These are phyloP conservation scores for Simplicillium sp. DNA, from an alignment of 2,329 filamentous ascomycete genomes.

Conservation along the genomic window DNA sequence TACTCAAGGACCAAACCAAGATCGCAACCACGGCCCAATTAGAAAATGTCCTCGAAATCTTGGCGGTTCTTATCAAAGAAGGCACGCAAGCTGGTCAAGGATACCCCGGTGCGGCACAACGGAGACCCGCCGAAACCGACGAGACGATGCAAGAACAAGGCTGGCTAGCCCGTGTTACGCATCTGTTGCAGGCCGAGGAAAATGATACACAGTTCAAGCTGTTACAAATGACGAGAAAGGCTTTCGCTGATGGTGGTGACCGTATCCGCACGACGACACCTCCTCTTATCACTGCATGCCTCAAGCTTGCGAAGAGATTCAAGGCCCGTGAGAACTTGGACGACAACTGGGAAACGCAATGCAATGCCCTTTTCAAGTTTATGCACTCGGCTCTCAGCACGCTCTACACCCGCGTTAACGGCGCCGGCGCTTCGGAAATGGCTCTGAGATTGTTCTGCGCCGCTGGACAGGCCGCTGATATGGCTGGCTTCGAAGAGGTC, in stretches of 20 bases:
- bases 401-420: constrained; percentile 76
- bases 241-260: constrained; percentile 86
- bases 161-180: constrained; percentile 87
- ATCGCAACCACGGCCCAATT: constrained; percentile 73
- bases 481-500: constrained; percentile 87
- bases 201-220: constrained; percentile 95
- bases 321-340: constrained; percentile 82
- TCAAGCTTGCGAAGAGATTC: constrained; percentile 81
- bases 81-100: constrained; percentile 75
- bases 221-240: constrained; percentile 77
- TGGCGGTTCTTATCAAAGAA: constrained; percentile 89
- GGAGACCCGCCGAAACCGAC: constrained; percentile 75
- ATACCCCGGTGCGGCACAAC: constrained; percentile 72
- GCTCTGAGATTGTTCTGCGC: constrained; percentile 82
- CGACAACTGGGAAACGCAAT: constrained; percentile 53
- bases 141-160: constrained; percentile 98
- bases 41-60: constrained; percentile 78
- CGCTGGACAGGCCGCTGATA: constrained; percentile 86
- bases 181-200: constrained; percentile 71
- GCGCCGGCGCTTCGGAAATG: constrained; percentile 72
- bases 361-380: constrained; percentile 85
- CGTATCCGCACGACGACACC: constrained; percentile 93
- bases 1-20: constrained; percentile 73
- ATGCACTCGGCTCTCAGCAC: constrained; percentile 82
- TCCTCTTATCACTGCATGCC: constrained; percentile 77